Conservation (phyloP, 768 basidiomycete genomes). For the Naematelia aurantialba region DNA sequence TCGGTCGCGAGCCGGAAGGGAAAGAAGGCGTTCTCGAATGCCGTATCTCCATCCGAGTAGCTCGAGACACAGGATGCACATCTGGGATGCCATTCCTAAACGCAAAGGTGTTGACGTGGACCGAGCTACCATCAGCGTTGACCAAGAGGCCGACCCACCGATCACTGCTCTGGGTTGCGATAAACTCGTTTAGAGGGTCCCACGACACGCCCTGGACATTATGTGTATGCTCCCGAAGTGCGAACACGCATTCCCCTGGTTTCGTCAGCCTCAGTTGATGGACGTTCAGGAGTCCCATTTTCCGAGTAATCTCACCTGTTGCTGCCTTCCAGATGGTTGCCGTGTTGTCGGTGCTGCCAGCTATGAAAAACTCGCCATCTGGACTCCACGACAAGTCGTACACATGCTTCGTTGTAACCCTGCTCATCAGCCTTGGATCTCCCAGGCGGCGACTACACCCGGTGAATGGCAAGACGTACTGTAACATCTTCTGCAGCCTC, state of each 20-base stretch:
- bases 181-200: slow-evolving; percentile 96
- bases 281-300: too few relatives aligned
- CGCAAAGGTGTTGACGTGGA: slow-evolving; percentile 86
- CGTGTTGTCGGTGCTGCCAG: slow-evolving; percentile 95
- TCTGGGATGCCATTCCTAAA: slow-evolving; percentile 77
- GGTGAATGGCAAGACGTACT: slow-evolving; percentile 59
- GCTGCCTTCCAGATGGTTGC: slow-evolving; percentile 55
- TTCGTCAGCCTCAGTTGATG: slow-evolving; percentile 23
- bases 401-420: slow-evolving; percentile 90
- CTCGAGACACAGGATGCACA: slow-evolving; percentile 85
- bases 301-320: slow-evolving; percentile 31
- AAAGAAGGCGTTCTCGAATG: slow-evolving; percentile 50
- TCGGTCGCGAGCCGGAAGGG: slow-evolving; percentile 43
- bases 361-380: slow-evolving; percentile 84
- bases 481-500: slow-evolving; percentile 76
- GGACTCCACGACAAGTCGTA: slow-evolving; percentile 99
- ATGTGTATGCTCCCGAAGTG: slow-evolving; percentile 77
- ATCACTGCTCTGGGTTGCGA: slow-evolving; percentile 95
- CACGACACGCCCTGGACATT: slow-evolving; percentile 98
- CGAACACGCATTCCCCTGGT: slow-evolving; percentile 42
- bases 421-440: slow-evolving; percentile 50
- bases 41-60: slow-evolving; percentile 58
- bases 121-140: slow-evolving; percentile 55
- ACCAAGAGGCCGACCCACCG: slow-evolving; percentile 52
- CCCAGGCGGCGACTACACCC: neutral